These are phyloP conservation scores for Aspergillus floridensis DNA, from an alignment of 2,329 filamentous ascomycete species.

Conservation along the genomic window DNA sequence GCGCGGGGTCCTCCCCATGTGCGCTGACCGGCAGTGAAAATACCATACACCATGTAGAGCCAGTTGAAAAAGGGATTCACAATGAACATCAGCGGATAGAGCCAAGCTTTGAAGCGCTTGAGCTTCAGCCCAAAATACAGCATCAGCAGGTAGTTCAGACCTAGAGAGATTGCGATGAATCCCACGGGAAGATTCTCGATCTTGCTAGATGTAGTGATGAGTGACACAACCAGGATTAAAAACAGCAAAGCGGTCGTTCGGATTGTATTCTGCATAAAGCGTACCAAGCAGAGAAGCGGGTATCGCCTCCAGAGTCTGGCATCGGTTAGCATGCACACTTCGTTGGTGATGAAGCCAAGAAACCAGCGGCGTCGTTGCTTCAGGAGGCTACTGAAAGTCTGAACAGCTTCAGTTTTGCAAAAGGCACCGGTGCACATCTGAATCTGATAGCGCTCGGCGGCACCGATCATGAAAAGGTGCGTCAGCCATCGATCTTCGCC, in stretches of 20 bases:
- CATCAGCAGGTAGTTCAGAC: slow-evolving; percentile 94
- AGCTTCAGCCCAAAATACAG: slow-evolving; percentile 89
- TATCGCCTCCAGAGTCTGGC: slow-evolving; percentile 88
- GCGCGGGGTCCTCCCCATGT: slow-evolving; percentile 95
- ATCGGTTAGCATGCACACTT: slow-evolving; percentile 97
- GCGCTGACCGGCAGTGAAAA: slow-evolving; percentile 88
- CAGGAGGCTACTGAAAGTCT: slow-evolving; percentile 77
- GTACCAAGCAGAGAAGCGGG: slow-evolving; percentile 77
- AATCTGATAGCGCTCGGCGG: slow-evolving; percentile 89
- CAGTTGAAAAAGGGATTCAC: slow-evolving; percentile 97
- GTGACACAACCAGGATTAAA: slow-evolving; percentile 85
- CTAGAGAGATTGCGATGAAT: slow-evolving; percentile 88
- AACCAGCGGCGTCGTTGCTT: slow-evolving; percentile 98
- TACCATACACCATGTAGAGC: slow-evolving; percentile 96
- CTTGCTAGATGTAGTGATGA: slow-evolving; percentile 78
- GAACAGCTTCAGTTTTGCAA: slow-evolving; percentile 96
- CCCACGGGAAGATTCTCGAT: slow-evolving; percentile 79
- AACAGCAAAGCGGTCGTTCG: slow-evolving; percentile 90
- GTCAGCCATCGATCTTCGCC: slow-evolving; percentile 97
- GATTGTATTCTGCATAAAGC: slow-evolving; percentile 95
- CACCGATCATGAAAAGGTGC: slow-evolving; percentile 97
- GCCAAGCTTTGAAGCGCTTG: slow-evolving; percentile 85
- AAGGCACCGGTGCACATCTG: slow-evolving; percentile 97
- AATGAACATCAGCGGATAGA: slow-evolving; percentile 94
- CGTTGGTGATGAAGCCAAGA: slow-evolving; percentile 94